Percentiles rank a stretch among this genome's conserved stretches.
These are phyloP conservation scores for Urostyla sp. DNA, from an alignment of 73 alveolate genomes.

Conservation along the genomic window DNA sequence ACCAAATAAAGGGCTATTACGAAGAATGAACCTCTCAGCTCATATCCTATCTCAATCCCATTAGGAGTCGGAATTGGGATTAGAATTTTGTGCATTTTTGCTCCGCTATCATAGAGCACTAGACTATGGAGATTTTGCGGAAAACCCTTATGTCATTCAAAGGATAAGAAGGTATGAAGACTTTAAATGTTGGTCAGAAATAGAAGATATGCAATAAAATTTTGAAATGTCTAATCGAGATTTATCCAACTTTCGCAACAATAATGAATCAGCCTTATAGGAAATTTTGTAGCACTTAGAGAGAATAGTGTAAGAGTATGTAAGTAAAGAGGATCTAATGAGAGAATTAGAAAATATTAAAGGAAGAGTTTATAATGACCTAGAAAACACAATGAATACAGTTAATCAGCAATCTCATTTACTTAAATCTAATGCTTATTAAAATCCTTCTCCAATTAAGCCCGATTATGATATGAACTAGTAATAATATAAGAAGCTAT, in stretches of 20 bases:
- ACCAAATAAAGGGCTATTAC: slow-evolving; percentile 38
- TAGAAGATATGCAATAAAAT: slow-evolving; percentile 27
- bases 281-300: slow-evolving; percentile 48
- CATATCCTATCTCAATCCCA: slow-evolving; percentile 33
- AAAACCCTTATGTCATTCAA: slow-evolving; percentile 17
- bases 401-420: background rate
- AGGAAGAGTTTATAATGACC: slow-evolving; percentile 11
- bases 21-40: slow-evolving; percentile 34
- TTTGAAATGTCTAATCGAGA: background rate
- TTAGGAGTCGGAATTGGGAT: slow-evolving; percentile 39
- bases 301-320: slow-evolving; percentile 15
- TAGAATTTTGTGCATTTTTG: slow-evolving; percentile 52
- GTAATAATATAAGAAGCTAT: slow-evolving; percentile 11
- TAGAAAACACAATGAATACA: background rate
- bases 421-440: background rate
- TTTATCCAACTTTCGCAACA: background rate
- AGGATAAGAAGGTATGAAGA: slow-evolving; percentile 48
- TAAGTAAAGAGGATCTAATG: slow-evolving; percentile 44
- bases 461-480: background rate
- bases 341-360: slow-evolving; percentile 21
- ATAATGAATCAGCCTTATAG: slow-evolving; percentile 29
- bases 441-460: background rate
- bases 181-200: slow-evolving; percentile 55
- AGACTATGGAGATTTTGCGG: slow-evolving; percentile 63
- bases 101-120: slow-evolving; percentile 56